Evolutionary conservation across 192 early-diverging fungal genomes (phyloP).

Genomic region (Coemansia reversa): DNA sequence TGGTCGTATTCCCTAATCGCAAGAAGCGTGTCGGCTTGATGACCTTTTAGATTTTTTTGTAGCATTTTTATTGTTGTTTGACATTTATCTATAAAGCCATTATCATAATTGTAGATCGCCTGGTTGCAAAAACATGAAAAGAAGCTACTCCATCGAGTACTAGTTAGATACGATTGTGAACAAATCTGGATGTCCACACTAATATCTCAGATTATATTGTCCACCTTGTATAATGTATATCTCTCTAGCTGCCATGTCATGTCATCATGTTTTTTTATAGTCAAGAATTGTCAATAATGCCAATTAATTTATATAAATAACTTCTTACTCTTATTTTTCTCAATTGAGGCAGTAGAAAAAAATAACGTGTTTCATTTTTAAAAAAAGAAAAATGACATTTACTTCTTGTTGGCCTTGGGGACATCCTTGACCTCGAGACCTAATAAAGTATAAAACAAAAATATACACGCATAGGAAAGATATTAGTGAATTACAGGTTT

Average conservation of each 20-base stretch:
- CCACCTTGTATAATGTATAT: neutral
- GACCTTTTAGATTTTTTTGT: conserved; percentile 39
- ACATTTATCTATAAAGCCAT: neutral
- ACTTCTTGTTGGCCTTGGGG: conserved; percentile 16
- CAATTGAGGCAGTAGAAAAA: neutral
- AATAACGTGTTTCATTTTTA: neutral
- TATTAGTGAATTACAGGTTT: neutral
- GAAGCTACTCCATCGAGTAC: neutral
- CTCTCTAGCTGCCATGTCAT: neutral
- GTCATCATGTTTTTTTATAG: neutral
- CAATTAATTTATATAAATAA: neutral
- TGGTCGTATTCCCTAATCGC: conserved; percentile 62
- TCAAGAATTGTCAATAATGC: neutral
- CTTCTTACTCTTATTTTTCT: neutral
- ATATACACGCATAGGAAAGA: neutral
- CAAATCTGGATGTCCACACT: too few species aligned
- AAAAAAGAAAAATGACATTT: neutral
- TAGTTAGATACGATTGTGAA: neutral
- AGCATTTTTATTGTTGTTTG: conserved; percentile 1
- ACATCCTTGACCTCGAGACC: conserved; percentile 24
- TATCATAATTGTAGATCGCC: too few species aligned
- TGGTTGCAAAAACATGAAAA: too few species aligned
- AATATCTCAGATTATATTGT: too few species aligned
- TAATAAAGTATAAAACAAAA: neutral
- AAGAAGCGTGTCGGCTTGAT: conserved; percentile 54